Evolutionary conservation across 2,329 filamentous ascomycete genomes (phyloP).

Genomic region (Eurotiales sp.): DNA sequence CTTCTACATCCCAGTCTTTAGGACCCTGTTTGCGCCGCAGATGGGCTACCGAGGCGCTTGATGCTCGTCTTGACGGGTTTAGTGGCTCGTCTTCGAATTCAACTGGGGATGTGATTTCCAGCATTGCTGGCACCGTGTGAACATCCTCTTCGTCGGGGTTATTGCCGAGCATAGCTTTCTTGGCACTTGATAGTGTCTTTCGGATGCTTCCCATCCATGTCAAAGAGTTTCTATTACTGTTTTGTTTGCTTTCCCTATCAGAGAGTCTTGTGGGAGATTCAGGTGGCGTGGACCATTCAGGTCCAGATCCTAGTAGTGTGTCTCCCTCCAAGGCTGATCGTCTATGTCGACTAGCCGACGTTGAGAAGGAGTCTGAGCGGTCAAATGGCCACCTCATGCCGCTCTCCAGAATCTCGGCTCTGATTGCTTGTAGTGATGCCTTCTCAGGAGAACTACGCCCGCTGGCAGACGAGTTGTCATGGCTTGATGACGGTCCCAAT

Average conservation of each 20-base stretch:
- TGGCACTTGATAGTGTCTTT: constrained; percentile 55
- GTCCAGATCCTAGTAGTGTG: constrained; percentile 46
- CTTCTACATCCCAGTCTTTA: constrained; percentile 49
- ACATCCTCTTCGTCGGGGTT: background rate
- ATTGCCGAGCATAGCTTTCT: constrained; percentile 16
- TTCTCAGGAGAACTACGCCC: constrained; percentile 26
- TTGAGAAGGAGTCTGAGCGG: constrained; percentile 49
- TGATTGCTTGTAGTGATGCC: constrained; percentile 18
- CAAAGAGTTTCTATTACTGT: constrained; percentile 34
- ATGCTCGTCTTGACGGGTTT: constrained; percentile 42
- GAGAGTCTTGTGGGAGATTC: constrained; percentile 20
- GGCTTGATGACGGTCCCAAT: constrained; percentile 19
- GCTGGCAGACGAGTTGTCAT: constrained; percentile 21
- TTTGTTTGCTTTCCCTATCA: constrained; percentile 10
- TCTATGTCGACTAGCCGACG: constrained; percentile 48
- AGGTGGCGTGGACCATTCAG: constrained; percentile 24
- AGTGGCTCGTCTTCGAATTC: constrained; percentile 23
- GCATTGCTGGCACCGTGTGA: no score
- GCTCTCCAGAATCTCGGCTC: constrained; percentile 18
- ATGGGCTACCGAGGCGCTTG: constrained; percentile 47
- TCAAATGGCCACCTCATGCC: constrained; percentile 28
- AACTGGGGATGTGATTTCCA: constrained; percentile 16
- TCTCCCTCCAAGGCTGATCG: constrained; percentile 52
- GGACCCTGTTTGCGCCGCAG: constrained; percentile 50
- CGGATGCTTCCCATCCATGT: constrained; percentile 67